Base-by-base conservation (phyloP, 441 rosid species). In the Biscutella laevigata region DNA sequence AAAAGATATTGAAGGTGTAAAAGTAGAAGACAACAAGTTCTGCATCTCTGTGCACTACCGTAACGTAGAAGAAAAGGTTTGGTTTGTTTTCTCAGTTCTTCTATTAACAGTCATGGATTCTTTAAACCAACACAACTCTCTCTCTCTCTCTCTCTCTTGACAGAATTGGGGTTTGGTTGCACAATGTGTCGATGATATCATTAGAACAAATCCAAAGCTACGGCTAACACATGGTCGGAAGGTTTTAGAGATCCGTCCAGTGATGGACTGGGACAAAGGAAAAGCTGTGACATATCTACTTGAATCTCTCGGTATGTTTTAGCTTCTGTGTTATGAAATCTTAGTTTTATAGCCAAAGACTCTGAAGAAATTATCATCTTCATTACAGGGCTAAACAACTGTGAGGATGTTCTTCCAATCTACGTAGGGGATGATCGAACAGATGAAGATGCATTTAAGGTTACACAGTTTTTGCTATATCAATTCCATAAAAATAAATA, bases 361-460 rank as follows among this genome's bases (percentile, higher is more conserved):
- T 13, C n/a, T 12, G 46, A 40, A 25, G 46, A 25, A 24, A 29
- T 29, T 16, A 27, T 70, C 0, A 19, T 29, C 62, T n/a, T n/a
- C n/a, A n/a, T n/a, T n/a, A n/a, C n/a, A 91, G 98, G 89, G 7
- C 74, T 91, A 9, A 75, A 53, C 56, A 69, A 85, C 42, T 64
- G 88, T 22, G 83, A 85, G 7, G 94, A 85, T 7, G 94, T 88
- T 62, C 94, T 91, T 25, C 98, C 98, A 25, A 91, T 91, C 41
- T 91, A 91, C 54, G 82, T 91, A 96, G n/a, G n/a, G n/a, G n/a
- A n/a, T n/a, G n/a, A n/a, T n/a, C n/a, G n/a, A n/a, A n/a, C n/a
- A n/a, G n/a, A 91, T 55, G 96, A 91, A 80, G 98, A 91, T 80
- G 98, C 98, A 10, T 91, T 91, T 42, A 82, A 82, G 86, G 96